Evolutionary conservation across 148 eudicot species (phyloP).

Genomic region (Chenopodium formosanum): DNA sequence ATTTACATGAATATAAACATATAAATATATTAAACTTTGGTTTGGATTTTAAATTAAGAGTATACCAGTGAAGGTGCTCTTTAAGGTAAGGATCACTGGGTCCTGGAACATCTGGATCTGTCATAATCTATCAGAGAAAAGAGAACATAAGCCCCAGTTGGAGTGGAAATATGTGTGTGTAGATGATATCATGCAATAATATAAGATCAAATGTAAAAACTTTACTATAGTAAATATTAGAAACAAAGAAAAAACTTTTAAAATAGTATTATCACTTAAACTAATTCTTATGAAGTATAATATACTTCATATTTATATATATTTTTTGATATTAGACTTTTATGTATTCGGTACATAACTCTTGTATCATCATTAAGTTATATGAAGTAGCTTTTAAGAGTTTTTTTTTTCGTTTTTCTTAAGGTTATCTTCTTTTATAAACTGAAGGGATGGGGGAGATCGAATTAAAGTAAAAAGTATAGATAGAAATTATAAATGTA

Average conservation of each 20-base stretch:
- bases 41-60: neutral
- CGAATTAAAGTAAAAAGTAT: neutral
- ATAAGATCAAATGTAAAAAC: neutral
- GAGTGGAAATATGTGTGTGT: neutral
- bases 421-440: too few relatives aligned
- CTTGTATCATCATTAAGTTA: too few relatives aligned
- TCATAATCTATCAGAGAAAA: conserved; percentile 35
- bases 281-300: too few relatives aligned
- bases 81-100: conserved; percentile 95
- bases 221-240: too few relatives aligned
- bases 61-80: conserved; percentile 95
- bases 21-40: neutral
- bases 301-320: too few relatives aligned
- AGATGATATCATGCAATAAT: neutral
- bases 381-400: too few relatives aligned
- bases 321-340: too few relatives aligned
- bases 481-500: neutral
- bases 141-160: neutral
- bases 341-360: too few relatives aligned
- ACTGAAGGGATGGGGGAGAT: neutral
- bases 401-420: too few relatives aligned
- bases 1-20: too few relatives aligned
- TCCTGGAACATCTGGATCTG: conserved; percentile 97
- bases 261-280: too few relatives aligned
- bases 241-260: neutral